Base-by-base conservation (phyloP, 352 stramenopile species). In the Pythium phragmitis region DNA sequence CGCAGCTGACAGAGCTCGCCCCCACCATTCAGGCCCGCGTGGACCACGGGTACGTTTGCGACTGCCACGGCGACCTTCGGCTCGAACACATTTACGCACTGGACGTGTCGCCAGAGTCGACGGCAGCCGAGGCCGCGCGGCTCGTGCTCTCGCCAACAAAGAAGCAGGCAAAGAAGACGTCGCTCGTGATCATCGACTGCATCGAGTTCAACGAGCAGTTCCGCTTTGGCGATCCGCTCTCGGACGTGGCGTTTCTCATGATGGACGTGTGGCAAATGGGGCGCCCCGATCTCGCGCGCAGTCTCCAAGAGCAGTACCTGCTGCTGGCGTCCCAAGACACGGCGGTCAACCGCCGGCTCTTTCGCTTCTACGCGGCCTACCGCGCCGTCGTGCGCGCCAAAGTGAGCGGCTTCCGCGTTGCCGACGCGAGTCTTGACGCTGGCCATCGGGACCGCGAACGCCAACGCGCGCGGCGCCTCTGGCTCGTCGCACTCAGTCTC, bases 201-300 rank as follows among this genome's bases (percentile, higher is more conserved):
- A 89, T 91, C 57, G 82, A 91, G 63, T 89, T 91, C 64, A 91
- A 91, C 54, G 82, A 91, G 72, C 77, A 88, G 57, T 89, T 91
- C 68, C 78, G 82, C 1, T 91, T 79, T 55, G 77, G 78, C 39
- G 82, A 91, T 52, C 78, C 80, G 45, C 57, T 91, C 4, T 78
- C 79, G 17, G 82, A 91, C 60, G 74, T 78, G 16, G 82, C 82
- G 46, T 91, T 91, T 62, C 64, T 89, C 47, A 68, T 74, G 56
- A 91, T 89, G 82, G 78, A 89, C 42, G 74, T 91, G 48, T 89
- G 75, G 73, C 73, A 70, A 41, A 81, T 86, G 45, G 82, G 82
- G 1, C 68, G 78, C 5, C 73, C 76, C 0, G 82, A 89, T 14
- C 73, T 91, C 12, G 79, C 82, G 23, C 72, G 69, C 4, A 72